phyloP scores from a whole-genome alignment of 2,329 filamentous ascomycete species.

The Ascochyta lentis region DNA sequence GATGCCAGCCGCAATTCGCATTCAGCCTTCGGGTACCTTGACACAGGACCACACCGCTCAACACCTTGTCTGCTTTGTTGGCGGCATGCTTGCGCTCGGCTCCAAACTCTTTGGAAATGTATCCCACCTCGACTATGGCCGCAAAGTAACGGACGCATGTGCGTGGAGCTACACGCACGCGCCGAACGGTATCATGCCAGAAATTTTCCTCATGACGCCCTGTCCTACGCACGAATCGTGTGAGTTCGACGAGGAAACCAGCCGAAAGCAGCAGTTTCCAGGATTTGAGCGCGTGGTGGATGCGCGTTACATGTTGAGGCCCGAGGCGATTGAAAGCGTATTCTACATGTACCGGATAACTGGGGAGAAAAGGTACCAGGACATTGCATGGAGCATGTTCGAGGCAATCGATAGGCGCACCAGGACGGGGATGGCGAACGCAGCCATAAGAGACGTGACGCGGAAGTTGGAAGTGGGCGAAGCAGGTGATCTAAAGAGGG shows the following conservation, averaged over 20 bases:
- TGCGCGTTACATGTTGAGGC: slow-evolving; percentile 66
- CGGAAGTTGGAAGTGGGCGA: slow-evolving; percentile 25
- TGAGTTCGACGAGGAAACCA: slow-evolving; percentile 42
- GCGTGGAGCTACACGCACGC: slow-evolving; percentile 65
- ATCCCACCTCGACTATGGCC: slow-evolving; percentile 60
- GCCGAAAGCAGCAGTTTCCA: slow-evolving; percentile 27
- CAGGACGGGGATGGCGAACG: slow-evolving; percentile 66
- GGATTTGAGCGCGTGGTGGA: slow-evolving; percentile 64
- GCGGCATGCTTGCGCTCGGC: slow-evolving; percentile 71
- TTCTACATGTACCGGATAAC: slow-evolving; percentile 78
- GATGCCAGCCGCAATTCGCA: slow-evolving; percentile 37
- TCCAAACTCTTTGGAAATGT: slow-evolving; percentile 63
- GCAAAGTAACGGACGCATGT: slow-evolving; percentile 65
- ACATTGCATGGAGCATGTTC: slow-evolving; percentile 78
- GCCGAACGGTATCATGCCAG: slow-evolving; percentile 65
- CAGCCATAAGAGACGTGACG: slow-evolving; percentile 63
- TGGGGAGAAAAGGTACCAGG: slow-evolving; percentile 67
- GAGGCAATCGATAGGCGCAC: slow-evolving; percentile 66
- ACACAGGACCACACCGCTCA: slow-evolving; percentile 28
- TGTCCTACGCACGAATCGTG: slow-evolving; percentile 50
- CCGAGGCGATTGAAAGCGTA: slow-evolving; percentile 78
- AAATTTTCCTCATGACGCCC: slow-evolving; percentile 58
- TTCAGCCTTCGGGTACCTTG: slow-evolving; percentile 32
- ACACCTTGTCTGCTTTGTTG: slow-evolving; percentile 71
- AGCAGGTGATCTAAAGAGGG: slow-evolving; percentile 1